Evolutionary conservation across 371 early-diverging fungal genomes (phyloP).

Genomic region (Circinella minor): DNA sequence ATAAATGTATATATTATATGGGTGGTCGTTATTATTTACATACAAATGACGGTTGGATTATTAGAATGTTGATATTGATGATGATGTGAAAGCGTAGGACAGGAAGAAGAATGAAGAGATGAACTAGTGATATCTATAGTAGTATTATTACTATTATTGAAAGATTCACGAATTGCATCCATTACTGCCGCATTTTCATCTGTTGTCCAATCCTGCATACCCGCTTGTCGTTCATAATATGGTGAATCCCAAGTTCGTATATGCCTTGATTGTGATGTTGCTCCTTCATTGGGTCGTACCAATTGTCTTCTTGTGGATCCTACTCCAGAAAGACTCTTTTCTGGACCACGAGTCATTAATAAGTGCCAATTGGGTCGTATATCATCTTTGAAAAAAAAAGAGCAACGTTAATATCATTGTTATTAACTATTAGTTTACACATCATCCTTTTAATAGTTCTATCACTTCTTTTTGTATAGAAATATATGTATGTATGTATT

Average conservation of each 20-base stretch:
- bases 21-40: no score
- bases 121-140: not conserved
- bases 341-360: constrained; percentile 1
- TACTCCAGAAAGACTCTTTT: constrained; percentile 7
- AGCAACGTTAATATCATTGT: not conserved
- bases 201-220: not conserved
- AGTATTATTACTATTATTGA: not conserved
- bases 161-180: constrained; percentile 8
- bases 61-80: no score
- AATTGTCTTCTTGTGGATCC: constrained; percentile 13
- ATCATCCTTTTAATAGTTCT: no score
- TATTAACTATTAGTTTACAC: no score
- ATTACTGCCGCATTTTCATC: constrained; percentile 6
- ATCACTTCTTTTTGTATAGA: not conserved
- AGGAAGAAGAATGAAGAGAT: no score
- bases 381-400: constrained; percentile 57
- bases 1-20: no score
- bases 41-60: no score
- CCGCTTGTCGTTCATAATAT: constrained; percentile 8
- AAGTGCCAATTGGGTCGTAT: constrained; percentile 78
- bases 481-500: no score
- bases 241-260: constrained; percentile 9
- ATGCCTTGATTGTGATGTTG: not conserved
- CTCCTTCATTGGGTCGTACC: constrained; percentile 12
- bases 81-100: no score